A percentile compares a stretch with the other conserved stretches of the same genome.
Conservation (phyloP, 1,139 yeast species). For the Kurtzmaniella quercitrusa region DNA sequence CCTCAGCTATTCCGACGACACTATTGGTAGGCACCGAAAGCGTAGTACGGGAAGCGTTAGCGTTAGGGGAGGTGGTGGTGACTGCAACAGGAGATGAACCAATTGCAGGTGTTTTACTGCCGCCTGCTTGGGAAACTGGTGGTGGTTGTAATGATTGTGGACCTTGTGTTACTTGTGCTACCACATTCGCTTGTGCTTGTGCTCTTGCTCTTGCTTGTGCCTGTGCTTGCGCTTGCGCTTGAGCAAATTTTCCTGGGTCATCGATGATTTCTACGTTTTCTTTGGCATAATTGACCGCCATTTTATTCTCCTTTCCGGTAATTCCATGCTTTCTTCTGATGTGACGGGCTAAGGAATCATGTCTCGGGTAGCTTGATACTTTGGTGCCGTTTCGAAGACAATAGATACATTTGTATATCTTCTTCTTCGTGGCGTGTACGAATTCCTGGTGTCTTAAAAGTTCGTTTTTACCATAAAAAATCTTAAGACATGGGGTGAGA, state of each 20-base stretch:
- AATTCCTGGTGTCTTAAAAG: conserved; percentile 44
- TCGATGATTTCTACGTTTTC: conserved; percentile 39
- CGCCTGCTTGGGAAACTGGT: background rate
- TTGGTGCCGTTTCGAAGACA: conserved; percentile 35
- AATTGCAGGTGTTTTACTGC: background rate
- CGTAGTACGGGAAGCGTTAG: background rate
- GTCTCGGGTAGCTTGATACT: conserved; percentile 43
- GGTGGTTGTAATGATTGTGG: background rate
- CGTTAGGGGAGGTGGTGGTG: background rate
- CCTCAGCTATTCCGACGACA: background rate
- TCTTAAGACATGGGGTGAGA: conserved; percentile 31
- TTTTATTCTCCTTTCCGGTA: conserved; percentile 43
- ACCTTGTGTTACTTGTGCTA: background rate
- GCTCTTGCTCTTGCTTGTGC: conserved; percentile 6
- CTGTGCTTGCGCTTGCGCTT: conserved; percentile 7
- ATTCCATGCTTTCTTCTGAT: conserved; percentile 44
- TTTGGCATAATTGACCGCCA: conserved; percentile 47
- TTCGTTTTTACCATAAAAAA: conserved; percentile 45
- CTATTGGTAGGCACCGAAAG: background rate
- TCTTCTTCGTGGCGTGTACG: conserved; percentile 45
- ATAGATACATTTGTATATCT: conserved; percentile 40
- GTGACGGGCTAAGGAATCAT: conserved; percentile 45
- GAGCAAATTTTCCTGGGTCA: conserved; percentile 15
- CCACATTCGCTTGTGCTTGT: background rate
- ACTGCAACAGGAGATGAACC: background rate